Percentiles rank a stretch among this genome's conserved stretches.
phyloP scores from a whole-genome alignment of 1,139 yeast species.

The Pichia sp. region DNA sequence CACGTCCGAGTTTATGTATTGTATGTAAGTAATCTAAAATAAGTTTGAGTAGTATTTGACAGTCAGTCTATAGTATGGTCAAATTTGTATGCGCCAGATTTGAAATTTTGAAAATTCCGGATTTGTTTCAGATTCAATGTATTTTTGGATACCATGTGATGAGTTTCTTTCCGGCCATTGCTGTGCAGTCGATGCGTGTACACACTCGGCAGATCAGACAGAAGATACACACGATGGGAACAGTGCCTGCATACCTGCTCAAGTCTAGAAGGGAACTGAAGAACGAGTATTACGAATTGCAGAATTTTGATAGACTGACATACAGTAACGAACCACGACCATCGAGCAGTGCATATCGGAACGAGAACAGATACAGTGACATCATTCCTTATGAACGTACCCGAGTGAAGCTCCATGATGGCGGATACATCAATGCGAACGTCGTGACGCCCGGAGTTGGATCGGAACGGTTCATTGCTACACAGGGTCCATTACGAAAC shows the following conservation, averaged over 20 bases:
- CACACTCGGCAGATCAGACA: too few relatives aligned
- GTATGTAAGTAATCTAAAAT: too few relatives aligned
- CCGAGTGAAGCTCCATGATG: conserved; percentile 42
- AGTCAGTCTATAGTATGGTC: too few relatives aligned
- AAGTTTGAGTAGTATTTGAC: too few relatives aligned
- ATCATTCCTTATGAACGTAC: conserved; percentile 60
- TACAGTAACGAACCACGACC: not conserved
- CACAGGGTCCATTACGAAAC: conserved; percentile 67
- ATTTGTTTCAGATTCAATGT: too few relatives aligned
- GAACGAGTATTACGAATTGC: conserved; percentile 2
- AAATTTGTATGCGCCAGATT: too few relatives aligned
- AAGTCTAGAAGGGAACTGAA: not conserved
- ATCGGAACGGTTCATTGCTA: conserved; percentile 45
- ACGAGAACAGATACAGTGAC: conserved; percentile 49
- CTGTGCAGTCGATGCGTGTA: too few relatives aligned
- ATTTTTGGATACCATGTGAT: too few relatives aligned
- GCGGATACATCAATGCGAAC: conserved; percentile 48
- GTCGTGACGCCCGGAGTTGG: conserved; percentile 31
- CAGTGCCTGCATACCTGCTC: not conserved
- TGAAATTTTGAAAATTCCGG: too few relatives aligned
- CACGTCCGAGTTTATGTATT: too few relatives aligned
- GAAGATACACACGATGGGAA: too few relatives aligned
- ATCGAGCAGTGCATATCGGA: not conserved
- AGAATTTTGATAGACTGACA: conserved; percentile 7
- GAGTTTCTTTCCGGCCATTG: too few relatives aligned